phyloP scores from a whole-genome alignment of 352 stramenopile genomes.

The Albugo candida region DNA sequence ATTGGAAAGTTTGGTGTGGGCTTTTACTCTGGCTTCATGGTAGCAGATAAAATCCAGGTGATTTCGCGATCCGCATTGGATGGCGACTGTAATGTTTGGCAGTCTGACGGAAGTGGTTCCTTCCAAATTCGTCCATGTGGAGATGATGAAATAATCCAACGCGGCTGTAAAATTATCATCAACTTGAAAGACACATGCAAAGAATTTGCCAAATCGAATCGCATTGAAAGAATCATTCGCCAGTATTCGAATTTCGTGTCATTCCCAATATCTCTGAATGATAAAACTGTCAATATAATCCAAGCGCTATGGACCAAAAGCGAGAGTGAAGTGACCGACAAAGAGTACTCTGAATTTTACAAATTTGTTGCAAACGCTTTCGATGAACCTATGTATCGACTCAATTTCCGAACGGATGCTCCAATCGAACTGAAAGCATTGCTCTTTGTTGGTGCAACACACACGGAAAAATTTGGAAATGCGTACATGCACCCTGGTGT shows the following conservation, averaged over 20 bases:
- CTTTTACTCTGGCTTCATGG: conserved; percentile 99
- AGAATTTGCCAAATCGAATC: conserved; percentile 83
- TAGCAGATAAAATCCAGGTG: conserved; percentile 91
- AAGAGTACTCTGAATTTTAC: conserved; percentile 96
- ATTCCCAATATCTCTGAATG: conserved; percentile 97
- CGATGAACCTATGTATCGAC: conserved; percentile 83
- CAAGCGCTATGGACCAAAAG: conserved; percentile 96
- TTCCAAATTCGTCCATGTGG: conserved; percentile 48
- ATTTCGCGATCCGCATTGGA: conserved; percentile 56
- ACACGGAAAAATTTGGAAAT: conserved; percentile 95
- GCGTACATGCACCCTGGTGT: conserved; percentile 91
- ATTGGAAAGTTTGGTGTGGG: conserved; percentile 99
- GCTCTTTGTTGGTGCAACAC: conserved; percentile 92
- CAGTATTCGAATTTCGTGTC: conserved; percentile 99
- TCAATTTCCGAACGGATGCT: conserved; percentile 97
- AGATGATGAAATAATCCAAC: conserved; percentile 29
- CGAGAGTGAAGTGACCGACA: conserved; percentile 88
- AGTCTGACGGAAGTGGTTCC: conserved; percentile 65
- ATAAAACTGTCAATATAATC: conserved; percentile 94
- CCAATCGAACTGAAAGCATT: conserved; percentile 97
- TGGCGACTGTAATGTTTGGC: conserved; percentile 36
- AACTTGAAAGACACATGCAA: conserved; percentile 94
- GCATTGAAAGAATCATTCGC: conserved; percentile 93
- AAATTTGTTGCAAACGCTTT: conserved; percentile 93
- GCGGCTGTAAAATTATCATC: conserved; percentile 95